Evolutionary conservation across 495 filamentous ascomycete species (phyloP).

Genomic region (Penicillium egyptiacum): DNA sequence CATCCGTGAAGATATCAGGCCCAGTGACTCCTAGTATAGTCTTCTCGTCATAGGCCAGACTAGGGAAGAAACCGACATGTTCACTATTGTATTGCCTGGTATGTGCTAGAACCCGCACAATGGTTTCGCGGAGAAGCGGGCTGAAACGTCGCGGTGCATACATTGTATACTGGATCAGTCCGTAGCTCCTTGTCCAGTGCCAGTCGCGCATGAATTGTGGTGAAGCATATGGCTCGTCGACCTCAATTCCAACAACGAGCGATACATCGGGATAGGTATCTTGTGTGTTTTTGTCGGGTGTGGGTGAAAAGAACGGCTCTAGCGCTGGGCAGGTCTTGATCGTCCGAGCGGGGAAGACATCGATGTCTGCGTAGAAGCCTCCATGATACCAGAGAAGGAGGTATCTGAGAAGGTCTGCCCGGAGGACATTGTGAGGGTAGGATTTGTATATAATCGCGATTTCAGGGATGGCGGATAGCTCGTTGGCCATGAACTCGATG

Average conservation of each 20-base stretch:
- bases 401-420: conserved; percentile 51
- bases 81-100: conserved; percentile 29
- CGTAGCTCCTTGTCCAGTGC: conserved; percentile 43
- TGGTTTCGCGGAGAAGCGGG: conserved; percentile 36
- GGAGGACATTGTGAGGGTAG: conserved; percentile 40
- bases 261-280: conserved; percentile 27
- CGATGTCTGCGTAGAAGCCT: conserved; percentile 53
- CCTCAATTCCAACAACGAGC: conserved; percentile 41
- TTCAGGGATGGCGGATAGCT: conserved; percentile 32
- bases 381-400: conserved; percentile 48
- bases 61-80: conserved; percentile 14
- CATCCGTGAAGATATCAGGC: conserved; percentile 44
- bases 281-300: background rate
- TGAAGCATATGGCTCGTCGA: conserved; percentile 44
- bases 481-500: conserved; percentile 28
- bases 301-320: conserved; percentile 16
- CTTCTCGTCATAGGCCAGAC: conserved; percentile 27
- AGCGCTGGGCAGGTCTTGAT: conserved; percentile 38
- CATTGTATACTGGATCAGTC: conserved; percentile 44
- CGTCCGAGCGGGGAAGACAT: conserved; percentile 35
- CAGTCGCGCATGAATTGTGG: conserved; percentile 35
- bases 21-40: conserved; percentile 40
- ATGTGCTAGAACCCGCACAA: conserved; percentile 41
- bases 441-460: conserved; percentile 29
- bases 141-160: conserved; percentile 44